Base-by-base conservation (phyloP, 495 filamentous ascomycete genomes). In the Cetradonia linearis region DNA sequence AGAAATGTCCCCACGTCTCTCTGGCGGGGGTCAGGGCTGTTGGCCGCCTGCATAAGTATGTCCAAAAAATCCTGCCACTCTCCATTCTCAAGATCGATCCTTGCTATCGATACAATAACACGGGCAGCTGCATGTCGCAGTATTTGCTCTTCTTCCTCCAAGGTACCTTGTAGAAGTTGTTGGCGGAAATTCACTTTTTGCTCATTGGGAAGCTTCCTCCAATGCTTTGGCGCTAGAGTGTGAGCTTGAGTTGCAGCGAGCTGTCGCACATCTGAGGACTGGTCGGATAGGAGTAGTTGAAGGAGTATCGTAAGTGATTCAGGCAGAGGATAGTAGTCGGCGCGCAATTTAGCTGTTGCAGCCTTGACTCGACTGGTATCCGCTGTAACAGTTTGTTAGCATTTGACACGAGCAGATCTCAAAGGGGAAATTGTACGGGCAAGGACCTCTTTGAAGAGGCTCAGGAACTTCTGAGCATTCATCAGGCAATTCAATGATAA, bases 1-100 rank as follows among this genome's bases (percentile, higher is more conserved):
- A 98, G 89, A 73, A 93, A 98, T 61, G 91, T 83, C 47, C 85
- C 89, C 38, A 97, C 88, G 66, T 94, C 91, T 54, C 94, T 84
- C 73, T 96, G 87, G 33, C 79, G 78, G 50, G 88, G 82, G 63
- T 86, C 84, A 44, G 77, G 73, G 64, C 81, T 89, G 60, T 76
- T 83, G 36, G 86, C 84, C 34, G 91, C 87, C 65, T 82, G 83
- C 59, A 85, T 76, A 40, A 96, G 80, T 56, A 86, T 78, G 62
- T 83, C 80, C 46, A 92, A 82, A 37, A 97, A 78, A 38, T 94
- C 87, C 48, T 73, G 71, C 93, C 93, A 97, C 73, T 95, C 83
- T 52, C 86, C 87, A 68, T 94, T 84, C 65, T 87, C 80, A 57
- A 96, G 78, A 71, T 98, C 93, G 58, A 90, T 77, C 64, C 86